phyloP scores from a whole-genome alignment of 2,329 filamentous ascomycete genomes.

The Fusarium tanahbumbuense region DNA sequence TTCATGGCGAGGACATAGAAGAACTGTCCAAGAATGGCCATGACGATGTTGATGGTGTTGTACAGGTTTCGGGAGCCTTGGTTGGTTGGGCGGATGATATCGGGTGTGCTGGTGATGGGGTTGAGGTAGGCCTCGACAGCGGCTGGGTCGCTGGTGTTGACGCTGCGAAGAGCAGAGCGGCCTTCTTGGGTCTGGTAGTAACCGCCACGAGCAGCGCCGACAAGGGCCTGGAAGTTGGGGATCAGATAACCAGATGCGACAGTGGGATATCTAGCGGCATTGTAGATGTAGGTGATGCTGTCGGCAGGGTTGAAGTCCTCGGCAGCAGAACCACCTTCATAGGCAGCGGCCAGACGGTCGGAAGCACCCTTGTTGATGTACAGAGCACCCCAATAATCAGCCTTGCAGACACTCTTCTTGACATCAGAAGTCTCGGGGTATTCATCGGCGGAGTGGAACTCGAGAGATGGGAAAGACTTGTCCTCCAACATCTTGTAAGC shows the following conservation, averaged over 20 bases:
- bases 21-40: slow-evolving; percentile 51
- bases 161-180: slow-evolving; percentile 29
- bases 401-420: slow-evolving; percentile 51
- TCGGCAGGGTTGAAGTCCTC: slow-evolving; percentile 49
- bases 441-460: slow-evolving; percentile 41
- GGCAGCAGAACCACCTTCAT: slow-evolving; percentile 41
- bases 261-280: slow-evolving; percentile 52
- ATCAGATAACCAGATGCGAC: slow-evolving; percentile 46
- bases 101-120: slow-evolving; percentile 47
- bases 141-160: slow-evolving; percentile 42
- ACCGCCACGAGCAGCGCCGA: slow-evolving; percentile 40
- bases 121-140: slow-evolving; percentile 50
- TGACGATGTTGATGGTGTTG: slow-evolving; percentile 55
- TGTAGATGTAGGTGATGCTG: slow-evolving; percentile 52
- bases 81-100: slow-evolving; percentile 49
- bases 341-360: slow-evolving; percentile 44
- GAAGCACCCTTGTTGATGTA: slow-evolving; percentile 50
- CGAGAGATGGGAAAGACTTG: slow-evolving; percentile 49
- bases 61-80: slow-evolving; percentile 51
- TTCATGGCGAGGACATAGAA: slow-evolving; percentile 47
- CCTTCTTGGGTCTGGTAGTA: slow-evolving; percentile 45
- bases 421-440: slow-evolving; percentile 46
- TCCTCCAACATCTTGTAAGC: slow-evolving; percentile 50
- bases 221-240: slow-evolving; percentile 46
- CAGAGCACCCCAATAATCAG: slow-evolving; percentile 54